phyloP scores from a whole-genome alignment of 1,284 basidiomycete species.

The Volvariella volvacea region DNA sequence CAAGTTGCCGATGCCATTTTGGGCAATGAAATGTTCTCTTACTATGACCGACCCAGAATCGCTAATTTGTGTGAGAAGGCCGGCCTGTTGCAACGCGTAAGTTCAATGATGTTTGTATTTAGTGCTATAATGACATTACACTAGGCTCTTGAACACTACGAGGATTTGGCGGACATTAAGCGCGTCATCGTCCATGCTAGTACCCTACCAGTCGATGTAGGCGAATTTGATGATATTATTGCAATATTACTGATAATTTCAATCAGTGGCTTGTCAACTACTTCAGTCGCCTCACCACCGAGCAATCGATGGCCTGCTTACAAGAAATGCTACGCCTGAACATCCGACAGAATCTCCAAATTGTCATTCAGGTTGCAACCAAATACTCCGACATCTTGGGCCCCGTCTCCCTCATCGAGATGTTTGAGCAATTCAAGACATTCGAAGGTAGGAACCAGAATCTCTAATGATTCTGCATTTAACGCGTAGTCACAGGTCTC shows the following conservation, averaged over 20 bases:
- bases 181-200: constrained; percentile 94
- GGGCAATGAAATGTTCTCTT: constrained; percentile 97
- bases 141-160: constrained; percentile 96
- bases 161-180: constrained; percentile 97
- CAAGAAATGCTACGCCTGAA: constrained; percentile 98
- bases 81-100: constrained; percentile 85
- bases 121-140: too few species aligned
- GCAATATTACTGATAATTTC: constrained; percentile 5
- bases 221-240: constrained; percentile 15
- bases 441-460: constrained; percentile 61
- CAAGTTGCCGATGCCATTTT: constrained; percentile 99
- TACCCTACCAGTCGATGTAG: constrained; percentile 78
- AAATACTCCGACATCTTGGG: constrained; percentile 99
- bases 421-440: constrained; percentile 98
- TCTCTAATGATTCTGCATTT: background rate
- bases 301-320: constrained; percentile 94
- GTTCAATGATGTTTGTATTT: constrained; percentile 15
- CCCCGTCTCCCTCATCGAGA: constrained; percentile 95
- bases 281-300: constrained; percentile 97
- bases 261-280: constrained; percentile 92
- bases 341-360: constrained; percentile 95
- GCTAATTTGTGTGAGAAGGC: constrained; percentile 99
- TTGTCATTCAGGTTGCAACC: constrained; percentile 97
- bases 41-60: constrained; percentile 95
- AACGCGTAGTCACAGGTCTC: constrained; percentile 50